These are phyloP conservation scores for Aspergillus cavernicola DNA, from an alignment of 495 filamentous ascomycete species.

Conservation along the genomic window DNA sequence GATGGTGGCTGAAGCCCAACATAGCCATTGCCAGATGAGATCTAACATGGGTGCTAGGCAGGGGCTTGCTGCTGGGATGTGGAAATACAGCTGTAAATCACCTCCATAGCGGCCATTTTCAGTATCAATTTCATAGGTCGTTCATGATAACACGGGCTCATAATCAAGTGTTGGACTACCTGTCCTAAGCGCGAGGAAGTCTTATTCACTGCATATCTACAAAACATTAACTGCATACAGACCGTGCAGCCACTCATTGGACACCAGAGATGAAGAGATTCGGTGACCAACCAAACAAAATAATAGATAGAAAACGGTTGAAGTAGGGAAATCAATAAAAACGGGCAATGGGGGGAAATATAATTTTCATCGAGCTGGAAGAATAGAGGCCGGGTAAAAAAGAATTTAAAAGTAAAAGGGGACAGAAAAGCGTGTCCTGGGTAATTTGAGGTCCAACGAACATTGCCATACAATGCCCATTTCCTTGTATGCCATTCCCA, in stretches of 20 bases:
- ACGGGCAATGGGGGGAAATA: constrained; percentile 13
- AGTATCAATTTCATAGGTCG: no score
- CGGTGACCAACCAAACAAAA: constrained; percentile 19
- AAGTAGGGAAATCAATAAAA: constrained; percentile 8
- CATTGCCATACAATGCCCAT: constrained; percentile 23
- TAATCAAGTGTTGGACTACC: no score
- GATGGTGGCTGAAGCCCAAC: no score
- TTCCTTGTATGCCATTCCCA: constrained; percentile 27
- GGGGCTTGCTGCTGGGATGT: no score
- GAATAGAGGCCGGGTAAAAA: constrained; percentile 6
- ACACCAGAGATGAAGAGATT: constrained; percentile 5
- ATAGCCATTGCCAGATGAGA: no score
- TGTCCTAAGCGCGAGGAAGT: no score
- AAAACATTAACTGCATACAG: constrained; percentile 8
- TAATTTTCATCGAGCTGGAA: constrained; percentile 34
- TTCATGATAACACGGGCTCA: no score
- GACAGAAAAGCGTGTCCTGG: constrained; percentile 19
- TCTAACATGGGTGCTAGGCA: no score
- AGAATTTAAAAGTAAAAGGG: constrained; percentile 17
- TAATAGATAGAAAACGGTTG: not conserved
- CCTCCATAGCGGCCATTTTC: no score
- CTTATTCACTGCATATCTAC: constrained; percentile 1
- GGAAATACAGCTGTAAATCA: no score
- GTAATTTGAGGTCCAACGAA: constrained; percentile 26
- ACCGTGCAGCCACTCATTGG: constrained; percentile 12